Conservation (phyloP, 2,329 filamentous ascomycete species). For the Zopfia rhizophila region DNA sequence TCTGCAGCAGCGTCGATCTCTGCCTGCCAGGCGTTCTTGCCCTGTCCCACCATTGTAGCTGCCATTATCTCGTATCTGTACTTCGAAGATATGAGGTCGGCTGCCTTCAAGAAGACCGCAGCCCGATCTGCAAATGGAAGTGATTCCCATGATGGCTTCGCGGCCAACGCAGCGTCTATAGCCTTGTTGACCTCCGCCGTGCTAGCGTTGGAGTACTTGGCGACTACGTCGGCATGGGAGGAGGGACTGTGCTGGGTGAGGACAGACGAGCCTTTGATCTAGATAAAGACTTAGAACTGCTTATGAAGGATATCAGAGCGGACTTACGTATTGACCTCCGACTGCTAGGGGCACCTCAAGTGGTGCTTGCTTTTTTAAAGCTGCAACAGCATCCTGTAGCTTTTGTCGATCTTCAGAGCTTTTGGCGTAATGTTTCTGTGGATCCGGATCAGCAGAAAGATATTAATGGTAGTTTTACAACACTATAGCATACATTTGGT, state of each 20-base stretch:
- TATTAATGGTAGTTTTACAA: background rate
- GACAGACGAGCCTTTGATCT: constrained; percentile 74
- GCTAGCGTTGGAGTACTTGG: constrained; percentile 85
- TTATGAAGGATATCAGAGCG: background rate
- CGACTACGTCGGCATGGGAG: constrained; percentile 78
- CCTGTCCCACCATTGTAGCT: constrained; percentile 93
- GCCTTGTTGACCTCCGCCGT: constrained; percentile 79
- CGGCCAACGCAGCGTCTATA: constrained; percentile 85
- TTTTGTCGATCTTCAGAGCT: constrained; percentile 81
- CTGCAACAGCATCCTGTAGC: constrained; percentile 77
- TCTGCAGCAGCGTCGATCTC: constrained; percentile 97
- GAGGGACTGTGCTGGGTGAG: constrained; percentile 84
- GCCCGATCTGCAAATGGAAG: constrained; percentile 91
- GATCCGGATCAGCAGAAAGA: constrained; percentile 2
- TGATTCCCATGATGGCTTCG: constrained; percentile 85
- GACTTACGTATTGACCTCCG: constrained; percentile 78
- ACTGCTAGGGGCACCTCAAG: constrained; percentile 85
- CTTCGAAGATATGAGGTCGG: constrained; percentile 88
- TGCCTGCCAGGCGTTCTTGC: constrained; percentile 99
- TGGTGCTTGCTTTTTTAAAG: constrained; percentile 73
- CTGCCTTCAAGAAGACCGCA: constrained; percentile 94
- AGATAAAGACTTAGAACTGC: constrained; percentile 23
- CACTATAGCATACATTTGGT: constrained; percentile 77
- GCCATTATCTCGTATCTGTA: constrained; percentile 98
- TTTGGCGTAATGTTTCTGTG: constrained; percentile 87